Base-by-base conservation (phyloP, 2,329 filamentous ascomycete genomes). In the Fusarium veterinarium region DNA sequence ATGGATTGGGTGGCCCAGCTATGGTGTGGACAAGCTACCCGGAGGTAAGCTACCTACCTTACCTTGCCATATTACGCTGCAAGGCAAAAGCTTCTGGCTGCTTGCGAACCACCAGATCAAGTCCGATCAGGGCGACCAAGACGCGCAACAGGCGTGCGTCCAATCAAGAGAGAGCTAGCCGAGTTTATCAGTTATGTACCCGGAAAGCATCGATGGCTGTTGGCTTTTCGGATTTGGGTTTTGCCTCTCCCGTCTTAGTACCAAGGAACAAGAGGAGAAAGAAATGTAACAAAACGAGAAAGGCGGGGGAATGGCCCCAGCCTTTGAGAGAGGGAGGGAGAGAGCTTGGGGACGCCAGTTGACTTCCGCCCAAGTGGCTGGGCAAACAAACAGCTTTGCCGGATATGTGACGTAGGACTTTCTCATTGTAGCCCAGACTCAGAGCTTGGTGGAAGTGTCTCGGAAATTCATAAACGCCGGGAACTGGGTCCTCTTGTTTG, bases 11-110 rank as follows among this genome's bases (percentile, higher is more conserved):
- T 63, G 56, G 61, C 37, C 70, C 57, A 72, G 66, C 51, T 57
- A 64, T 70, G 67, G 61, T 71, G 68, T 62, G 55, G 60, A 72
- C 69, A 70, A 72, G 56, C 69, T 70, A 40, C 69, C 71, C 61
- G 57, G 56, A 63, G 31, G 70, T 69, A 70, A 66, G 60, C 67
- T 72, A 48, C 63, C 23, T 30, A 20, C 45, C 28, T 31, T 71
- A 41, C 57, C 49, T 17, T 52, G 23, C 19, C n/a, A 28, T 51
- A 49, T 51, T 51, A 35, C 28, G 42, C 51, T 61, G 56, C 64
- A 52, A 62, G 56, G 62, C 69, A 46, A 52, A 51, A 35, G 64
- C 62, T 56, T 64, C 19, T 61, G 62, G 37, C 66, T 44, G 52
- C 40, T 60, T 70, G 69, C 56, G 56, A 73, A 71, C 66, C 55